Percentiles rank a stretch among this genome's conserved stretches.
Evolutionary conservation across 2,329 filamentous ascomycete species (phyloP).

Genomic region (Pleoardoris graminearum): DNA sequence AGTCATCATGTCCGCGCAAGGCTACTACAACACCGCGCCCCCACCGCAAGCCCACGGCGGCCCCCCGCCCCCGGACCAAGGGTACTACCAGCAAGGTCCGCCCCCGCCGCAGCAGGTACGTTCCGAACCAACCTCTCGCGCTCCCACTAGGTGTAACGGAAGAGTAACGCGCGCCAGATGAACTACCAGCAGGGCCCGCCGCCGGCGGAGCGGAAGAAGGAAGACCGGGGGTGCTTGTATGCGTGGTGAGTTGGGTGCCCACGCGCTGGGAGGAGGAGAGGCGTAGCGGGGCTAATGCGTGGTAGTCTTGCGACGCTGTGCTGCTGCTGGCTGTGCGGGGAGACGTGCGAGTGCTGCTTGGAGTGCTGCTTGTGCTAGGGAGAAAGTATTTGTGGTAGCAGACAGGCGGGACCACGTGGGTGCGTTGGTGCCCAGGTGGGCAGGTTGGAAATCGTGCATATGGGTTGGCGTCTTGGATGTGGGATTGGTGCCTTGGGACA

Average conservation of each 20-base stretch:
- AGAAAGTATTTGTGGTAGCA: background rate
- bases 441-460: too few species aligned
- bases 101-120: constrained; percentile 38
- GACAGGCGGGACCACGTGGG: background rate
- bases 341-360: constrained; percentile 42
- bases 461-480: too few species aligned
- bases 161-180: too few species aligned
- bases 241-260: constrained; percentile 42
- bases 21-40: constrained; percentile 20
- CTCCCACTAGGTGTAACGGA: too few species aligned
- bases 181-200: constrained; percentile 36
- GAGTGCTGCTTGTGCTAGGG: constrained; percentile 36
- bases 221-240: constrained; percentile 38
- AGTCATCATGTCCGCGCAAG: constrained; percentile 15
- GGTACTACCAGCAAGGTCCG: constrained; percentile 29
- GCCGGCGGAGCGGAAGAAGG: constrained; percentile 31
- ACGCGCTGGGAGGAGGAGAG: too few species aligned
- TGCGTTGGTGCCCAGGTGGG: too few species aligned
- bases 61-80: constrained; percentile 24
- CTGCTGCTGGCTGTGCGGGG: constrained; percentile 43
- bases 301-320: constrained; percentile 40
- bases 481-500: too few species aligned
- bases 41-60: constrained; percentile 20
- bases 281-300: background rate
- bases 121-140: too few species aligned